Conservation (phyloP, 306 rosid genomes). For the Quercus cerris region DNA sequence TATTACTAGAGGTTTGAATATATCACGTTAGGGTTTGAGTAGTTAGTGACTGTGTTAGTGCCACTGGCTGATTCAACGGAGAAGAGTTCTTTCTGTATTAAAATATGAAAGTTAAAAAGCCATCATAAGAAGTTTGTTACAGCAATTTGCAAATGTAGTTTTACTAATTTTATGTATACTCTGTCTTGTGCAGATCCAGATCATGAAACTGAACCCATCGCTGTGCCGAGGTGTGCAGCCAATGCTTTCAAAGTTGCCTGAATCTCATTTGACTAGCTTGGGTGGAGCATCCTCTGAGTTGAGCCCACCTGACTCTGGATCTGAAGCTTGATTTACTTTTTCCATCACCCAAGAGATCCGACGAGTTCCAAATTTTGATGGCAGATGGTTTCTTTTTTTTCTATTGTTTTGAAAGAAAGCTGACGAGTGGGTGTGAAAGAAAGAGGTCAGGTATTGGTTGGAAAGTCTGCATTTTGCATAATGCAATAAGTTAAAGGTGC, state of each 20-base stretch:
- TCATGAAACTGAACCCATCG: slow-evolving; percentile 52
- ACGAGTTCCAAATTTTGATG: slow-evolving; percentile 57
- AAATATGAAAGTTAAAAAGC: background rate
- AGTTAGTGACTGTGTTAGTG: background rate
- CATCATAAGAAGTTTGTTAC: background rate
- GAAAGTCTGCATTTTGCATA: slow-evolving; percentile 84
- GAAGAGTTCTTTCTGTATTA: background rate
- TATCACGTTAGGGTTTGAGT: background rate
- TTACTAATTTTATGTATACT: slow-evolving; percentile 15
- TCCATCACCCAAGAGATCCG: slow-evolving; percentile 37
- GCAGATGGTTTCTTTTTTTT: slow-evolving; percentile 58
- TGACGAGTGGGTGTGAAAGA: slow-evolving; percentile 50
- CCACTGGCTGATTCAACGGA: background rate
- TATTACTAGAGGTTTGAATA: background rate
- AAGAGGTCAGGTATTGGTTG: slow-evolving; percentile 60
- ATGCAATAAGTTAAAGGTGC: slow-evolving; percentile 94
- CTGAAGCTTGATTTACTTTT: slow-evolving; percentile 63
- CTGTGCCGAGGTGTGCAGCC: slow-evolving; percentile 63
- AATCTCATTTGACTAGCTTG: slow-evolving; percentile 57
- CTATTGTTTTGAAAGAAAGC: slow-evolving; percentile 57
- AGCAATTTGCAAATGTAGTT: slow-evolving; percentile 2
- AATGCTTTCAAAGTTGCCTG: slow-evolving; percentile 59
- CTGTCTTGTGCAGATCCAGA: slow-evolving; percentile 49
- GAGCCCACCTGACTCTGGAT: slow-evolving; percentile 73
- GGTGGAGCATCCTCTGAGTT: slow-evolving; percentile 60